Percentiles rank a stretch among this genome's conserved stretches.
phyloP scores from a whole-genome alignment of 2,329 filamentous ascomycete genomes.

The Ophiostoma australiae region DNA sequence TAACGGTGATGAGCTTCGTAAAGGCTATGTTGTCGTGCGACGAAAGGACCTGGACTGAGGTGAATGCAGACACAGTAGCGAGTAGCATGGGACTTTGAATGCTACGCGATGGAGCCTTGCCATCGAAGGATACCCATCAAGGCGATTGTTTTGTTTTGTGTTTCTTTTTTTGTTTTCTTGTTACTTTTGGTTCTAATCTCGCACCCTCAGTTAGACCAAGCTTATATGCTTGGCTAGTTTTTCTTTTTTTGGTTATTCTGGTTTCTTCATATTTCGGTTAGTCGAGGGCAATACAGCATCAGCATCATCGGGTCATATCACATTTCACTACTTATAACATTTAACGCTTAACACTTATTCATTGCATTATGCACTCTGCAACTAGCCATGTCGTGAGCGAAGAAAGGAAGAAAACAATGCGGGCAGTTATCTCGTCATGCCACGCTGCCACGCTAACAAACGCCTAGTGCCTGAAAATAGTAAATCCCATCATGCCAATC shows the following conservation, averaged over 20 bases:
- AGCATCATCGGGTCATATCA: not conserved
- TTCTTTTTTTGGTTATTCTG: not conserved
- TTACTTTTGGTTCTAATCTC: not conserved
- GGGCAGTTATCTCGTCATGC: not conserved
- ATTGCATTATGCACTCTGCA: not conserved
- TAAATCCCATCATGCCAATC: not conserved
- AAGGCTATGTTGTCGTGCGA: conserved; percentile 52
- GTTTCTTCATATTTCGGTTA: no score
- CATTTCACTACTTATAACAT: not conserved
- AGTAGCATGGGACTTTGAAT: not conserved
- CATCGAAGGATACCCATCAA: conserved; percentile 14
- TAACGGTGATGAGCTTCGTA: conserved; percentile 38
- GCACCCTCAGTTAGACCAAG: not conserved
- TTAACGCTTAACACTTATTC: not conserved
- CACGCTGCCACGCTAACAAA: conserved; percentile 1
- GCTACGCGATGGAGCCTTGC: conserved; percentile 9
- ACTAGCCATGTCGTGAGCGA: not conserved
- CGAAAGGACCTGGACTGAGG: conserved; percentile 47
- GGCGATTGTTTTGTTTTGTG: not conserved
- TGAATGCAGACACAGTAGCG: not conserved
- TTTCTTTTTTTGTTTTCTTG: not conserved
- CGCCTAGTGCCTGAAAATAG: not conserved
- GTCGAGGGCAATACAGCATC: not conserved
- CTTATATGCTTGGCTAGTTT: not conserved
- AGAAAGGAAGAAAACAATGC: not conserved